A percentile compares a stretch with the other conserved stretches of the same genome.
Evolutionary conservation across 163 green algal genomes (phyloP).

Genomic region (Coccomyxa subellipsoidea): DNA sequence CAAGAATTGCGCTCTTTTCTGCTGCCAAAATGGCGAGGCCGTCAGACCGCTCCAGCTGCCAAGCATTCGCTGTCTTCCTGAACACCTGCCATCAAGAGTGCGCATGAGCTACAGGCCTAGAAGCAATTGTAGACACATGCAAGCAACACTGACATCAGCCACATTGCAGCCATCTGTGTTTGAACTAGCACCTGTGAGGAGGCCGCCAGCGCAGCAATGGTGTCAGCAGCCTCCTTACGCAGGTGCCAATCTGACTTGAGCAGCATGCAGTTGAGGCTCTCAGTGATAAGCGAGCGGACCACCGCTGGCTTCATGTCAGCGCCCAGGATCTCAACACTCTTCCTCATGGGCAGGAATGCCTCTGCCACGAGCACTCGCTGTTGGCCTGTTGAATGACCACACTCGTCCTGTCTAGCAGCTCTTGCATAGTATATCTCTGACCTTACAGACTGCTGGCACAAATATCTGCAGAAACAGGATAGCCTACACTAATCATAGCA

Average conservation of each 20-base stretch:
- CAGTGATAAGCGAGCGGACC: background rate
- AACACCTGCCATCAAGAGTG: slow-evolving; percentile 15
- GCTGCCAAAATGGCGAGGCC: background rate
- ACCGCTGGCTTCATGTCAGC: background rate
- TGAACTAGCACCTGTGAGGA: background rate
- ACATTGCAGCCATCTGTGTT: background rate
- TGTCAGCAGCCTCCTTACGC: slow-evolving; percentile 8
- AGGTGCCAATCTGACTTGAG: slow-evolving; percentile 1
- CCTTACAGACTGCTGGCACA: background rate
- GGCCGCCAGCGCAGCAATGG: background rate
- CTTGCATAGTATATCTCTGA: background rate
- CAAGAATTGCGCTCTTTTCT: background rate
- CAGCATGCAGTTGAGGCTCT: slow-evolving; percentile 4
- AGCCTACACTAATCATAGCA: background rate
- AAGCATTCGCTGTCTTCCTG: background rate
- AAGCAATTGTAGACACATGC: background rate
- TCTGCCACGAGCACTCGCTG: background rate
- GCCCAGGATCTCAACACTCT: slow-evolving; percentile 1
- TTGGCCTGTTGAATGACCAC: background rate
- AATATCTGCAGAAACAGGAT: background rate
- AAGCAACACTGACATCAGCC: no score
- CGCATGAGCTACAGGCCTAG: background rate
- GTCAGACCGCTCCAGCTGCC: slow-evolving; percentile 8
- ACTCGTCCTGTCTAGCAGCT: background rate
- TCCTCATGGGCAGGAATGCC: slow-evolving; percentile 2